Percentiles rank a stretch among this genome's conserved stretches.
Conservation (phyloP, 805 yeast species). For the Monosporozyma yasuniensis region DNA sequence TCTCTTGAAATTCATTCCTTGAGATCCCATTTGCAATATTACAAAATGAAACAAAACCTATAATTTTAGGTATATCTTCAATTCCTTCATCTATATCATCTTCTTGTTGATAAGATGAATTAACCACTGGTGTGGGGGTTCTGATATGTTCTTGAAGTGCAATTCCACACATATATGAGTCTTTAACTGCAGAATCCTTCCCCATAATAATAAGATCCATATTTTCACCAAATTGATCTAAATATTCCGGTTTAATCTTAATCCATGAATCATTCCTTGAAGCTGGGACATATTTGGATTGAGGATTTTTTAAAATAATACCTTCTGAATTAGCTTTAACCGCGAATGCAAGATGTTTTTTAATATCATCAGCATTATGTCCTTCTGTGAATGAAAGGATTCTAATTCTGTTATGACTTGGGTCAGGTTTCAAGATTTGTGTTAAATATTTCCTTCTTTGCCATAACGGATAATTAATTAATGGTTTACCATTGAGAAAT, state of each 20-base stretch:
- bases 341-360: constrained; percentile 45
- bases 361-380: constrained; percentile 43
- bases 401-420: constrained; percentile 37
- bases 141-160: constrained; percentile 31
- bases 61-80: constrained; percentile 8
- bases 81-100: constrained; percentile 10
- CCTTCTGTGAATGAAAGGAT: constrained; percentile 37
- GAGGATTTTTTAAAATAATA: constrained; percentile 58
- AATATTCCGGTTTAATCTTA: constrained; percentile 85
- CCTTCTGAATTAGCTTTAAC: constrained; percentile 71
- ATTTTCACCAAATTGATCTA: constrained; percentile 79
- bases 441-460: constrained; percentile 48
- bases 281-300: constrained; percentile 51
- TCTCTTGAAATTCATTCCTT: constrained; percentile 46
- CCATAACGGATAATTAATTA: constrained; percentile 45
- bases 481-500: constrained; percentile 54
- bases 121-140: constrained; percentile 12
- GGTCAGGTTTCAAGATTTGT: constrained; percentile 36
- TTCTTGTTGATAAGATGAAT: constrained; percentile 3
- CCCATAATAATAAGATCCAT: constrained; percentile 77
- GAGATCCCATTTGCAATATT: constrained; percentile 80
- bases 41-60: constrained; percentile 56
- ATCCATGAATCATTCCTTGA: constrained; percentile 63
- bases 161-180: constrained; percentile 65
- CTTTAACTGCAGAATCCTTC: constrained; percentile 60